Percentiles rank a stretch among this genome's conserved stretches.
These are phyloP conservation scores for Lactifluus piperatus DNA, from an alignment of 768 basidiomycete genomes.

Conservation along the genomic window DNA sequence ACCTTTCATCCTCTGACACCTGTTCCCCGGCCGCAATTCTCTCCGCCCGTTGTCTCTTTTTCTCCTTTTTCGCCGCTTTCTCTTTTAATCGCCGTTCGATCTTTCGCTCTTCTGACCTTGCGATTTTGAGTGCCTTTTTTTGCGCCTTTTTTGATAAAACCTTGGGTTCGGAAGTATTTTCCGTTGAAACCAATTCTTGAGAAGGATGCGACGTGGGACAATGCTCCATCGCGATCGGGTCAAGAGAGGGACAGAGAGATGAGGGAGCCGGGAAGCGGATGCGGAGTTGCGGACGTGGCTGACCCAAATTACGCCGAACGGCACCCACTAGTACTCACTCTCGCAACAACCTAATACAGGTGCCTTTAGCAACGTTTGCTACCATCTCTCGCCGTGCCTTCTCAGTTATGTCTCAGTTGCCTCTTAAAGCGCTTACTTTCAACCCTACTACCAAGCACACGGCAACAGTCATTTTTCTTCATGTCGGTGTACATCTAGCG, in stretches of 20 bases:
- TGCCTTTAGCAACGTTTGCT: neutral
- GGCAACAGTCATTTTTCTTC: conserved; percentile 83
- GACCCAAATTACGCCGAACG: neutral
- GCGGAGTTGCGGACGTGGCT: conserved; percentile 4
- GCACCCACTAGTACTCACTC: neutral
- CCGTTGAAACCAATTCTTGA: neutral
- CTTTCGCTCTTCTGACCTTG: conserved; percentile 56
- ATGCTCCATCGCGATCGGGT: conserved; percentile 2
- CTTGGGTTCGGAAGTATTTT: neutral
- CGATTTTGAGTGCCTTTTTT: conserved; percentile 67
- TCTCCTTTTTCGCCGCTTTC: conserved; percentile 68
- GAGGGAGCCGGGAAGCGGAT: no score
- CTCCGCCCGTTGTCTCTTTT: conserved; percentile 50
- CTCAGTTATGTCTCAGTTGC: conserved; percentile 1
- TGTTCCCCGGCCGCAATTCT: conserved; percentile 60
- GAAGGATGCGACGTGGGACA: neutral
- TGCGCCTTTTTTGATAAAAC: conserved; percentile 68
- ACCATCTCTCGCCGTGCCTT: neutral
- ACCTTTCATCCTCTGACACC: conserved; percentile 35
- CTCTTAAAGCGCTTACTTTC: conserved; percentile 7
- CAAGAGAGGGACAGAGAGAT: neutral
- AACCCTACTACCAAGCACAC: conserved; percentile 54
- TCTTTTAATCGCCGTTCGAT: conserved; percentile 68
- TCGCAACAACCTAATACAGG: neutral
- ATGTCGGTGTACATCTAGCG: conserved; percentile 44